Percentiles rank a stretch among this genome's conserved stretches.
These are phyloP conservation scores for Chlorophyllum brunneum DNA, from an alignment of 768 basidiomycete genomes.

Conservation along the genomic window DNA sequence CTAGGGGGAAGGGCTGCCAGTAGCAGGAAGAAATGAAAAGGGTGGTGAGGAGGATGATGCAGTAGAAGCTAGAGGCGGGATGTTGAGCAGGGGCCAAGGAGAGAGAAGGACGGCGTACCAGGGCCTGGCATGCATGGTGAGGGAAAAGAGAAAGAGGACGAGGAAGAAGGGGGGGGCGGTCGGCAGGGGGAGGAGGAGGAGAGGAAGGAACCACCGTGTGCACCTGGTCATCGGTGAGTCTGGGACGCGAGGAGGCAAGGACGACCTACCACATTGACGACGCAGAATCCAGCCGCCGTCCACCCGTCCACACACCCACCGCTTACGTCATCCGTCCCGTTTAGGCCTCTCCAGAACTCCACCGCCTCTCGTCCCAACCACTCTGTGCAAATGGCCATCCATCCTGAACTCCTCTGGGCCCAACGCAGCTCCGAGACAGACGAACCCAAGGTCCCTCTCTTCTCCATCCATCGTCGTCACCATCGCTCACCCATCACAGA, in stretches of 20 bases:
- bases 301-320: background rate
- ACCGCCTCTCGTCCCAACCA: conserved; percentile 22
- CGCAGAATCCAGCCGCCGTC: no score
- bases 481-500: conserved; percentile 42
- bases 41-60: conserved; percentile 77
- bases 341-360: conserved; percentile 43
- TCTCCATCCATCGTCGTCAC: conserved; percentile 17
- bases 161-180: conserved; percentile 80
- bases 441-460: conserved; percentile 55
- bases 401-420: conserved; percentile 94
- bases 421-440: conserved; percentile 75
- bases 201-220: conserved; percentile 81
- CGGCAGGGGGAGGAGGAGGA: conserved; percentile 73
- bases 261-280: conserved; percentile 50
- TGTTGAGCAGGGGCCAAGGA: conserved; percentile 3
- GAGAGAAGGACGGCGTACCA: conserved; percentile 48
- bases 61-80: conserved; percentile 63
- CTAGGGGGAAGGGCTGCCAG: conserved; percentile 77
- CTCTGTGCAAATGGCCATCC: conserved; percentile 37
- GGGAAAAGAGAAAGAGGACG: conserved; percentile 69
- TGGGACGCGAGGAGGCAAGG: conserved; percentile 3
- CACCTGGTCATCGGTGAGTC: conserved; percentile 45
- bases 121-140: conserved; percentile 78
- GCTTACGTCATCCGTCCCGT: conserved; percentile 7
- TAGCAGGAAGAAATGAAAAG: conserved; percentile 86